Percentiles rank a stretch among this genome's conserved stretches.
Evolutionary conservation across 192 early-diverging fungal species (phyloP).

Genomic region (Coemansia sp.): DNA sequence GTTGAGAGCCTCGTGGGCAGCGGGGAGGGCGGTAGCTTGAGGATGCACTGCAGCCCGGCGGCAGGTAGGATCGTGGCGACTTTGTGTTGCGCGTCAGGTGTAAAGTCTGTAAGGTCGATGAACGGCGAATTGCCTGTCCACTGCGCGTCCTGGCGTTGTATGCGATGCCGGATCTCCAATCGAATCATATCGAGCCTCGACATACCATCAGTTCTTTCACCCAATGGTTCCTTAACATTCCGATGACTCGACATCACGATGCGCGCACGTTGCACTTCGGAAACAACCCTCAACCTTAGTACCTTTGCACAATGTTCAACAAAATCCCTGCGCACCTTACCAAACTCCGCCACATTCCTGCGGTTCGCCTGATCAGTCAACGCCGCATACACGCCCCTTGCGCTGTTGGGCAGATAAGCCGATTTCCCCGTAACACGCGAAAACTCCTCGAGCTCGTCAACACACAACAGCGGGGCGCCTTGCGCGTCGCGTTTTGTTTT

Average conservation of each 20-base stretch:
- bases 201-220: not conserved
- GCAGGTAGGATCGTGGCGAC: constrained; percentile 14
- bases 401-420: constrained; percentile 16
- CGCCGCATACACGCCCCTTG: constrained; percentile 14
- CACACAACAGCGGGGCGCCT: not conserved
- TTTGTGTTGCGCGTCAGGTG: not conserved
- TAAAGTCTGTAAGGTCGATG: constrained; percentile 1
- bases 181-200: constrained; percentile 20
- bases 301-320: constrained; percentile 38
- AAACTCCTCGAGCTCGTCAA: constrained; percentile 34
- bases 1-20: not conserved
- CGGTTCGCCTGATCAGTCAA: constrained; percentile 8
- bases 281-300: constrained; percentile 11
- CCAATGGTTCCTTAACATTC: too few species aligned
- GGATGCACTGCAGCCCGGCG: constrained; percentile 37
- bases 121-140: constrained; percentile 21
- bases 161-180: constrained; percentile 6
- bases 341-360: constrained; percentile 1
- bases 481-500: constrained; percentile 12
- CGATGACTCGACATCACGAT: constrained; percentile 12
- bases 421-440: constrained; percentile 15
- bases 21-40: not conserved
- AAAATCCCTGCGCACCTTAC: constrained; percentile 24
- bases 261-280: constrained; percentile 23
- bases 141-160: constrained; percentile 27